Conservation (phyloP, 2,329 filamentous ascomycete genomes). For the Clarireedia homoeocarpa region DNA sequence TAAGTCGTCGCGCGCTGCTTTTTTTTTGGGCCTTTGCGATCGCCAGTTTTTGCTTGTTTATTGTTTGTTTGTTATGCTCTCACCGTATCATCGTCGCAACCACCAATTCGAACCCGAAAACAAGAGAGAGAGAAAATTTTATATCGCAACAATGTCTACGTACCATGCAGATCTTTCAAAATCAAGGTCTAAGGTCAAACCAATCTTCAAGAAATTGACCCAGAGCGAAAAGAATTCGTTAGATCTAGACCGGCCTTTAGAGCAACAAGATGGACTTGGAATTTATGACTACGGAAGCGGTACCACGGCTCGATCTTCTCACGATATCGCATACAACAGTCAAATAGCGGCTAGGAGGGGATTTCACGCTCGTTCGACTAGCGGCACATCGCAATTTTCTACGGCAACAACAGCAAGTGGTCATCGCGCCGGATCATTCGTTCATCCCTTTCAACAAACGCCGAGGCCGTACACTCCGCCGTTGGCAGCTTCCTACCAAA, state of each 20-base stretch:
- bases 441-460: slow-evolving; percentile 58
- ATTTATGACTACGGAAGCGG: slow-evolving; percentile 28
- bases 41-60: background rate
- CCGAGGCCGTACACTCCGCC: slow-evolving; percentile 54
- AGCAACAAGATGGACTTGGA: slow-evolving; percentile 41
- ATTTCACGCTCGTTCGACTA: slow-evolving; percentile 48
- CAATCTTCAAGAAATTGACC: slow-evolving; percentile 50
- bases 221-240: slow-evolving; percentile 53
- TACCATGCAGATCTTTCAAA: slow-evolving; percentile 21
- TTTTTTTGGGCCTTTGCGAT: background rate
- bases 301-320: slow-evolving; percentile 18
- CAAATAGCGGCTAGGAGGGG: slow-evolving; percentile 18
- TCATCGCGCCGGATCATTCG: slow-evolving; percentile 37
- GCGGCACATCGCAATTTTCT: slow-evolving; percentile 46
- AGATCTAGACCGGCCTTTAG: slow-evolving; percentile 52
- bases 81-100: background rate
- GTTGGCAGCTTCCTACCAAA: slow-evolving; percentile 42
- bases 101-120: background rate
- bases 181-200: slow-evolving; percentile 36
- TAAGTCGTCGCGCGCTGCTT: slow-evolving; percentile 2
- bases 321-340: slow-evolving; percentile 22
- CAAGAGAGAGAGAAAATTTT: background rate
- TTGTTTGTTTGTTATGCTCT: slow-evolving; percentile 1
- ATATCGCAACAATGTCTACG: slow-evolving; percentile 19
- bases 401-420: slow-evolving; percentile 47